A percentile compares a stretch with the other conserved stretches of the same genome.
These are phyloP conservation scores for Talaromyces proteolyticus DNA, from an alignment of 495 filamentous ascomycete species.

Conservation along the genomic window DNA sequence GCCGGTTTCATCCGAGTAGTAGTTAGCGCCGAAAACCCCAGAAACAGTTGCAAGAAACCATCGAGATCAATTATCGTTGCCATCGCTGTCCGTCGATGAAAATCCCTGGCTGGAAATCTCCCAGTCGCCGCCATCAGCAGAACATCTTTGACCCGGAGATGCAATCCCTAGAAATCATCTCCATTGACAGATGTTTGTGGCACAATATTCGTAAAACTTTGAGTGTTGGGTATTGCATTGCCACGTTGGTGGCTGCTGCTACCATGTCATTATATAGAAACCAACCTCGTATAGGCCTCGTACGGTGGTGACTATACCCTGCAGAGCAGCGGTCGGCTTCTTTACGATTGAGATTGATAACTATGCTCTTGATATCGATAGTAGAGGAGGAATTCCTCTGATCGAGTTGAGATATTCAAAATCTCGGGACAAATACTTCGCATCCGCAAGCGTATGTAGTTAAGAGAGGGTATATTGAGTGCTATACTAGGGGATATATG, in stretches of 20 bases:
- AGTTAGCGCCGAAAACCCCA: too few species aligned
- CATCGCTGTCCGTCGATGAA: background rate
- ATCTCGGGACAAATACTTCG: background rate
- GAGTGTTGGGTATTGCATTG: background rate
- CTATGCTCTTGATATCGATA: constrained; percentile 1
- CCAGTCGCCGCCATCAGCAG: background rate
- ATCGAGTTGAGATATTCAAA: background rate
- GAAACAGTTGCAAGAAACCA: too few species aligned
- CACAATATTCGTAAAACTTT: constrained; percentile 6
- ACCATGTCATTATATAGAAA: constrained; percentile 7
- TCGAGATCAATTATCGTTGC: background rate
- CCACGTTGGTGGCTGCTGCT: constrained; percentile 5
- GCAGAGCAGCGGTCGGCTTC: constrained; percentile 1
- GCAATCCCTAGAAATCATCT: constrained; percentile 7
- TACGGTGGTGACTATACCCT: constrained; percentile 9
- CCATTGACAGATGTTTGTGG: constrained; percentile 2
- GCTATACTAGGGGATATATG: constrained; percentile 8
- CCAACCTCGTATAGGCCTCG: constrained; percentile 1
- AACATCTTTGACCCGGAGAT: background rate
- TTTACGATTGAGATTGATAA: constrained; percentile 5
- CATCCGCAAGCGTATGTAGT: constrained; percentile 3
- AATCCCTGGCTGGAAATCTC: background rate
- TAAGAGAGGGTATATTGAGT: background rate
- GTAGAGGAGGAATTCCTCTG: background rate
- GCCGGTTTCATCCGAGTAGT: too few species aligned